Base-by-base conservation (phyloP, 176 grass and related monocot genomes). In the Themeda triandra region DNA sequence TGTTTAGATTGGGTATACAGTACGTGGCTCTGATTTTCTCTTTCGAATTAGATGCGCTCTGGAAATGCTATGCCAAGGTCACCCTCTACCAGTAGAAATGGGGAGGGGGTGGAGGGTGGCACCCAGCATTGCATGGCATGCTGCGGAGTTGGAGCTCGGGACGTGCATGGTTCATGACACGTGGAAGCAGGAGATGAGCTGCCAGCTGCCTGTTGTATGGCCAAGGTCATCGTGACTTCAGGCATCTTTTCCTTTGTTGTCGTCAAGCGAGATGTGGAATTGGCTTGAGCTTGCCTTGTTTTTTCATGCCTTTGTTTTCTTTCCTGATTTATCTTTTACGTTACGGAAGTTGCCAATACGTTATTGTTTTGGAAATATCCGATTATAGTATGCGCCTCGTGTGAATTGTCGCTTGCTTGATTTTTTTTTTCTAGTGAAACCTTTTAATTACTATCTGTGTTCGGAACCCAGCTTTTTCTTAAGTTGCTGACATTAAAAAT, bases 1-100 rank as follows among this genome's bases (percentile, higher is more conserved):
- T 41, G 27, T 72, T 23, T 51, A 13, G 54, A 71, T 78, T 42
- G 63, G 54, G 71, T 76, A 42, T 82, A 51, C 48, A 75, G 36
- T 37, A 23, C 2, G 13, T 9, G 23, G 23, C 19, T 83, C 6
- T 76, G 30, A n/a, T 54, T 37, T 54, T 19, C 9, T 19, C 19
- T 40, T 82, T 17, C 48, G 23, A 71, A 58, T 6, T 37, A 80
- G 42, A 80, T 51, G 44, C 44, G 4, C 10, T 39, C 27, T 49
- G 42, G 12, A 73, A 73, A 49, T 73, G 15, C 14, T 49, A 19
- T 31, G 42, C 42, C 25, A 30, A 11, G 10, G 42, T 29, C 3
- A 17, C 71, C 25, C 14, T 45, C 14, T 48, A 28, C 14, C 71
- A 30, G 48, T 73, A 49, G 8, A 48, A 49, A 49, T 49, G 25